phyloP scores from a whole-genome alignment of 2,329 filamentous ascomycete species.

The Colletotrichum tanaceti region DNA sequence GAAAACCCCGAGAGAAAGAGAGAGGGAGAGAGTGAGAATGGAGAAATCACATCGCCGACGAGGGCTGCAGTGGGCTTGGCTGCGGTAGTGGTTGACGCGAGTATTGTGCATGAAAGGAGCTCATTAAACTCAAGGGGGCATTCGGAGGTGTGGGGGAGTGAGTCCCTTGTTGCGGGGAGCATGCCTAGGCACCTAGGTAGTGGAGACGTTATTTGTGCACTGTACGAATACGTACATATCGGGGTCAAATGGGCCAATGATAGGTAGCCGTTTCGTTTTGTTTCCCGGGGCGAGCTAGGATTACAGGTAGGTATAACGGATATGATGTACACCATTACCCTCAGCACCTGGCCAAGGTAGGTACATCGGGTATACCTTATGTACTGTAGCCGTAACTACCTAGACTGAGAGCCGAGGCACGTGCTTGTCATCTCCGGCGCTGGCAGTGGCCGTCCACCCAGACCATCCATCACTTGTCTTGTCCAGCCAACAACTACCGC shows the following conservation, averaged over 20 bases:
- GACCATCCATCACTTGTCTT: background rate
- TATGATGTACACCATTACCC: too few relatives aligned
- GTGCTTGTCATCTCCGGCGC: constrained; percentile 21
- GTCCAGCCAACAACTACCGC: background rate
- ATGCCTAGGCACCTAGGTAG: too few relatives aligned
- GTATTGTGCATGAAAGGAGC: constrained; percentile 25
- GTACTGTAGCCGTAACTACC: too few relatives aligned
- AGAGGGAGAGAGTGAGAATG: too few relatives aligned
- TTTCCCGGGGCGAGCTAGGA: too few relatives aligned
- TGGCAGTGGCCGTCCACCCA: background rate
- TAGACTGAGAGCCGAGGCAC: constrained; percentile 39
- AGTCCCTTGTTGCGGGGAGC: constrained; percentile 25
- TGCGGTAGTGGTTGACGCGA: too few relatives aligned
- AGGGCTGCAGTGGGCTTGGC: background rate
- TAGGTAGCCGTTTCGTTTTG: background rate
- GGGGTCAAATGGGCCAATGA: constrained; percentile 4
- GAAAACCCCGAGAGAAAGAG: background rate
- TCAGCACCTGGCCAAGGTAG: too few relatives aligned
- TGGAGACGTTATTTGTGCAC: background rate
- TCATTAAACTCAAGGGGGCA: constrained; percentile 26
- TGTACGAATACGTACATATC: too few relatives aligned
- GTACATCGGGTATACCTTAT: too few relatives aligned
- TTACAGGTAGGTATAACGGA: too few relatives aligned
- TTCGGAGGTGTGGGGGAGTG: constrained; percentile 33
- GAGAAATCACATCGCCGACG: too few relatives aligned